Conservation (phyloP, 495 filamentous ascomycete genomes). For the Eremomyces bilateralis region DNA sequence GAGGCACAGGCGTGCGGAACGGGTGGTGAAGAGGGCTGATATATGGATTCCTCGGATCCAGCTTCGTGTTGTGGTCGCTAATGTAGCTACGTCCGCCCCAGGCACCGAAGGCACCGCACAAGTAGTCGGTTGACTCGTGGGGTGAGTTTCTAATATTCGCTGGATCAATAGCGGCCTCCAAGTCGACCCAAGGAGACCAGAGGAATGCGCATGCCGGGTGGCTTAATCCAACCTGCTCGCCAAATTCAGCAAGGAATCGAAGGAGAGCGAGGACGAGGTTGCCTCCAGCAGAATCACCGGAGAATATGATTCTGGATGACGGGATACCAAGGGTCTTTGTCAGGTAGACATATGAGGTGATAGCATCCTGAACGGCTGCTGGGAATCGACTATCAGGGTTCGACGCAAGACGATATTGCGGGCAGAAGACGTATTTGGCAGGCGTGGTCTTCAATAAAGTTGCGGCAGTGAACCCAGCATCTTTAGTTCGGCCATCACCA, state of each 20-base stretch:
- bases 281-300: constrained; percentile 15
- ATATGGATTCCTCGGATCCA: constrained; percentile 13
- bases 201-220: constrained; percentile 11
- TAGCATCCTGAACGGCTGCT: constrained; percentile 13
- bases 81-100: constrained; percentile 20
- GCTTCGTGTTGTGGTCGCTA: constrained; percentile 6
- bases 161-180: constrained; percentile 5
- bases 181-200: constrained; percentile 22
- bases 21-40: constrained; percentile 16
- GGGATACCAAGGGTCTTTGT: constrained; percentile 10
- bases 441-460: constrained; percentile 9
- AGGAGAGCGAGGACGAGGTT: constrained; percentile 12
- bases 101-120: constrained; percentile 13
- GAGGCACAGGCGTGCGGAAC: constrained; percentile 19
- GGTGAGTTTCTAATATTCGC: constrained; percentile 10
- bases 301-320: constrained; percentile 8
- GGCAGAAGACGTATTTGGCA: constrained; percentile 10
- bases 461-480: constrained; percentile 17
- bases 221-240: constrained; percentile 4
- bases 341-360: constrained; percentile 13
- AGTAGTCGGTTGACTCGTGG: constrained; percentile 20
- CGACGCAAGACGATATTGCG: constrained; percentile 15
- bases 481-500: constrained; percentile 19
- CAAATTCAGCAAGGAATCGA: constrained; percentile 12
- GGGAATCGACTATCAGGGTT: constrained; percentile 11